Percentiles rank a stretch among this genome's conserved stretches.
phyloP scores from a whole-genome alignment of 768 basidiomycete species.

The Amanita brunnescens region DNA sequence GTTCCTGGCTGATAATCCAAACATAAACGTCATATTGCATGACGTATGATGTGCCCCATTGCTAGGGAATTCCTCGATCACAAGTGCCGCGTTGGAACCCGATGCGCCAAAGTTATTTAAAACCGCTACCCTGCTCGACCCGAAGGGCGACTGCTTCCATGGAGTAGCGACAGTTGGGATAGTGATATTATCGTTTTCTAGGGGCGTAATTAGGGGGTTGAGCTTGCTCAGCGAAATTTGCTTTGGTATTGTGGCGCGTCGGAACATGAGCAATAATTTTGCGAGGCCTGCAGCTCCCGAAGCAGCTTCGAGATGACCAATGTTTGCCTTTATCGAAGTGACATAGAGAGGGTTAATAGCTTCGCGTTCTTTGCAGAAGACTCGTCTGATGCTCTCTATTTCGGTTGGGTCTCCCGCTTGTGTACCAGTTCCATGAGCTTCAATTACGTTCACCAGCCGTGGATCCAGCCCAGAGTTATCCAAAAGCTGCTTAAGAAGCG shows the following conservation, averaged over 20 bases:
- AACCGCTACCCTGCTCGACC: constrained; percentile 40
- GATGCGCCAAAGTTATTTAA: constrained; percentile 74
- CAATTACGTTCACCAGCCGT: constrained; percentile 47
- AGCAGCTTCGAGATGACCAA: constrained; percentile 70
- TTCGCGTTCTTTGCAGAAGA: constrained; percentile 36
- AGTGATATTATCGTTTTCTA: constrained; percentile 37
- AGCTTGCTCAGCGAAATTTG: constrained; percentile 49
- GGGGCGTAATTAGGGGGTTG: constrained; percentile 46
- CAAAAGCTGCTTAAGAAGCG: constrained; percentile 45
- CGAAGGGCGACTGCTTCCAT: constrained; percentile 33
- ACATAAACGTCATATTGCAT: constrained; percentile 25
- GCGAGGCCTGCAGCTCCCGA: constrained; percentile 66
- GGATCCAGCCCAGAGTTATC: constrained; percentile 35
- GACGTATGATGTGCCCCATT: neutral
- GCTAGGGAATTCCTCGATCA: constrained; percentile 42
- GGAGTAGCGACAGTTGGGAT: constrained; percentile 32
- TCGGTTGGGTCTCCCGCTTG: constrained; percentile 65
- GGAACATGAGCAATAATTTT: constrained; percentile 64
- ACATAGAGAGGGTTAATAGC: constrained; percentile 48
- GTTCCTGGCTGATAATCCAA: constrained; percentile 60
- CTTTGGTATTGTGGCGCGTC: constrained; percentile 43
- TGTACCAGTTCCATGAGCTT: constrained; percentile 71
- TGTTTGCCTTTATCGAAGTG: constrained; percentile 64
- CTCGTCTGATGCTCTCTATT: constrained; percentile 49
- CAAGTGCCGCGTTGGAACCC: constrained; percentile 56